Evolutionary conservation across 2,329 filamentous ascomycete genomes (phyloP).

Genomic region (Coniella lustricola): DNA sequence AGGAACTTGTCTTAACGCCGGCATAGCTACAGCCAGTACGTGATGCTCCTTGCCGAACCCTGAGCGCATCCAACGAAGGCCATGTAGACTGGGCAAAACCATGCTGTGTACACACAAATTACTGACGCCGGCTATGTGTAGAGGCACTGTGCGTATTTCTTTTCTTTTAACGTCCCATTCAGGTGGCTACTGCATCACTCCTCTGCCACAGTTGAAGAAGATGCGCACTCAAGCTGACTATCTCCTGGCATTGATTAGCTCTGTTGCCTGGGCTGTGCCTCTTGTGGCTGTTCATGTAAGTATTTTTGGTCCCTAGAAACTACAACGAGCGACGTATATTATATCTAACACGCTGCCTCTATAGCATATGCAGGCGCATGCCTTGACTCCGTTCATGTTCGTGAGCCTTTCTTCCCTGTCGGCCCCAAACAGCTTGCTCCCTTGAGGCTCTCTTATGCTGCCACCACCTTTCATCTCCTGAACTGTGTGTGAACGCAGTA

Average conservation of each 20-base stretch:
- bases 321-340: not conserved
- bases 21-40: slow-evolving; percentile 65
- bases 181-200: not conserved
- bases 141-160: slow-evolving; percentile 4
- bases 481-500: not conserved
- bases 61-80: too few relatives aligned
- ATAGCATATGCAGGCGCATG: slow-evolving; percentile 89
- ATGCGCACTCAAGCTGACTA: not conserved
- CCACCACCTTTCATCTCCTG: not conserved
- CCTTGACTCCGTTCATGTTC: slow-evolving; percentile 71
- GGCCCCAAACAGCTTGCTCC: not conserved
- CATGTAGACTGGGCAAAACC: not conserved
- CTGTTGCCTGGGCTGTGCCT: slow-evolving; percentile 51
- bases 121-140: not conserved
- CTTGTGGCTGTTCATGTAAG: slow-evolving; percentile 67
- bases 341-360: not conserved
- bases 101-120: not conserved
- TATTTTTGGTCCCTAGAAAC: too few relatives aligned
- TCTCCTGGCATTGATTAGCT: not conserved
- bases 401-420: not conserved
- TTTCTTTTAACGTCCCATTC: not conserved
- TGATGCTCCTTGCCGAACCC: not conserved
- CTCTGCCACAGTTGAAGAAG: not conserved
- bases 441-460: not conserved
- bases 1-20: slow-evolving; percentile 67